These are phyloP conservation scores for Citrus unshiu DNA, from an alignment of 345 rosid genomes.

Conservation along the genomic window DNA sequence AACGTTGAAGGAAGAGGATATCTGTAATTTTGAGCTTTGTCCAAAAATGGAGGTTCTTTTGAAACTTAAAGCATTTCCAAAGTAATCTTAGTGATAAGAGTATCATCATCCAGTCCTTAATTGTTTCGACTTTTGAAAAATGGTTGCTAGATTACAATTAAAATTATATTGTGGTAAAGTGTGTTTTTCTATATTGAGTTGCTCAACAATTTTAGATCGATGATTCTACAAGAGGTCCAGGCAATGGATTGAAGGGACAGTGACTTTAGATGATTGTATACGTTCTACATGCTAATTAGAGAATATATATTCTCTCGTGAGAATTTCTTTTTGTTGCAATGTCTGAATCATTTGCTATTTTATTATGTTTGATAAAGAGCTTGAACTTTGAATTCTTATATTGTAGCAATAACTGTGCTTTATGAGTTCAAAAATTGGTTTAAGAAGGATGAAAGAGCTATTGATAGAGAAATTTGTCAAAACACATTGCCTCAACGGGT, in stretches of 20 bases:
- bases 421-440: neutral
- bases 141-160: neutral
- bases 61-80: no score
- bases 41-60: no score
- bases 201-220: no score
- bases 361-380: constrained; percentile 1
- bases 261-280: neutral
- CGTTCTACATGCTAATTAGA: neutral
- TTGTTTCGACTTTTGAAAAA: neutral
- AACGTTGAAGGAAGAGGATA: no score
- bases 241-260: no score
- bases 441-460: constrained; percentile 21
- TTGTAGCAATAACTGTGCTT: neutral
- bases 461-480: no score
- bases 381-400: neutral
- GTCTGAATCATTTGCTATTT: neutral
- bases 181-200: neutral
- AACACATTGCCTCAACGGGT: no score
- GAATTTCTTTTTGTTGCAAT: neutral
- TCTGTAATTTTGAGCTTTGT: no score
- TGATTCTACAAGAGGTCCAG: no score
- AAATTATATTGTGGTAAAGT: neutral
- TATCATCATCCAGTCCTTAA: no score
- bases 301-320: neutral
- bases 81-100: no score